Conservation (phyloP, 108 stramenopile species). For the Heterococcus sp. region DNA sequence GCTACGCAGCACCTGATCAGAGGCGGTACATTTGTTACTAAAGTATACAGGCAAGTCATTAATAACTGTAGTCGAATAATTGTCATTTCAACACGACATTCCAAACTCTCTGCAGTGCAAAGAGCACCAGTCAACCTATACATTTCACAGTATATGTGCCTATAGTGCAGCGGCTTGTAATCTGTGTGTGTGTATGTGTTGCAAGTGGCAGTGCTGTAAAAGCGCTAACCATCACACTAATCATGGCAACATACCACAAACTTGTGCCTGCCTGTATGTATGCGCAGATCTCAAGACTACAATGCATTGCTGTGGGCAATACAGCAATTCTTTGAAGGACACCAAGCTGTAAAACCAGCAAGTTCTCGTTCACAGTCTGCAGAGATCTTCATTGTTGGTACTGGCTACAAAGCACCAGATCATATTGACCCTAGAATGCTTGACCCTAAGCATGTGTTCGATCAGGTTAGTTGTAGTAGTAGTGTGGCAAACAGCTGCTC, state of each 20-base stretch:
- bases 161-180: too few relatives aligned
- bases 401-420: slow-evolving; percentile 77
- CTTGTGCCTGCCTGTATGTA: too few relatives aligned
- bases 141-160: too few relatives aligned
- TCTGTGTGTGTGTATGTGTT: too few relatives aligned
- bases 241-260: too few relatives aligned
- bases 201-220: too few relatives aligned
- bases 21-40: slow-evolving; percentile 89
- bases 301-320: slow-evolving; percentile 90
- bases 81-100: too few relatives aligned
- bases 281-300: slow-evolving; percentile 91
- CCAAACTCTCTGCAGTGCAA: too few relatives aligned
- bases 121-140: too few relatives aligned
- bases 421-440: slow-evolving; percentile 85
- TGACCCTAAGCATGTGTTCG: slow-evolving; percentile 95
- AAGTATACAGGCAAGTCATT: slow-evolving; percentile 60
- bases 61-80: too few relatives aligned
- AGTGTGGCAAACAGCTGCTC: background rate
- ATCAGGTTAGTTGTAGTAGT: slow-evolving; percentile 10
- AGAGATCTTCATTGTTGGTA: slow-evolving; percentile 96
- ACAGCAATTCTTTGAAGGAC: slow-evolving; percentile 81
- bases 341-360: slow-evolving; percentile 78
- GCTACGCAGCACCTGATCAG: slow-evolving; percentile 81
- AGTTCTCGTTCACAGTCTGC: slow-evolving; percentile 86
- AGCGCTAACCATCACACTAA: too few relatives aligned